These are phyloP conservation scores for Begonia peltatifolia DNA, from an alignment of 306 rosid species.

Conservation along the genomic window DNA sequence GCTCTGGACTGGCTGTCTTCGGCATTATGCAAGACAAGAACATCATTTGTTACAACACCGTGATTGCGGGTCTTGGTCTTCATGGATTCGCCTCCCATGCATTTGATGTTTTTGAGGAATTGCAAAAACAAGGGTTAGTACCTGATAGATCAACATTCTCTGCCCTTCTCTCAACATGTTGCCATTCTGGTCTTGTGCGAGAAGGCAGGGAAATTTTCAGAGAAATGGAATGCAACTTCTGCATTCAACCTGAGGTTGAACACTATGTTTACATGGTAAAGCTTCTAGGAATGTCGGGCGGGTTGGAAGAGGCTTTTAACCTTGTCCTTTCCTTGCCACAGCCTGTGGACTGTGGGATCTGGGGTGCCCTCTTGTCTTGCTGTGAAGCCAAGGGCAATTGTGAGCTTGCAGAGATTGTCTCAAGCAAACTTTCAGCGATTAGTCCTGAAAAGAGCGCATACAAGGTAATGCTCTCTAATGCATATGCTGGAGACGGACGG, in stretches of 20 bases:
- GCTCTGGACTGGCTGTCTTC: conserved; percentile 42
- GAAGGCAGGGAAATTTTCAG: conserved; percentile 49
- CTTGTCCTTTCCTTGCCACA: conserved; percentile 45
- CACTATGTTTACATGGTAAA: conserved; percentile 83
- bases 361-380: conserved; percentile 79
- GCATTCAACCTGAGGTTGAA: conserved; percentile 39
- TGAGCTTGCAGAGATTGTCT: conserved; percentile 57
- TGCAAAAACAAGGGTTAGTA: conserved; percentile 26
- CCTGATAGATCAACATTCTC: conserved; percentile 81
- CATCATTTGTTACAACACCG: conserved; percentile 54
- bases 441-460: conserved; percentile 32
- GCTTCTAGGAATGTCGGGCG: conserved; percentile 73
- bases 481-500: conserved; percentile 64
- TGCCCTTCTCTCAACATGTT: conserved; percentile 74
- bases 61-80: conserved; percentile 63
- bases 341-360: conserved; percentile 65
- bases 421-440: conserved; percentile 34
- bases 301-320: conserved; percentile 63
- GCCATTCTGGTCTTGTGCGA: conserved; percentile 66
- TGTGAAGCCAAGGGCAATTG: conserved; percentile 55
- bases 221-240: conserved; percentile 51
- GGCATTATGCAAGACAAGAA: conserved; percentile 39
- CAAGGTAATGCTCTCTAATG: conserved; percentile 66
- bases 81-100: conserved; percentile 64
- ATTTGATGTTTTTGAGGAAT: conserved; percentile 37